These are phyloP conservation scores for Metschnikowia lunata DNA, from an alignment of 805 yeast genomes.

Conservation along the genomic window DNA sequence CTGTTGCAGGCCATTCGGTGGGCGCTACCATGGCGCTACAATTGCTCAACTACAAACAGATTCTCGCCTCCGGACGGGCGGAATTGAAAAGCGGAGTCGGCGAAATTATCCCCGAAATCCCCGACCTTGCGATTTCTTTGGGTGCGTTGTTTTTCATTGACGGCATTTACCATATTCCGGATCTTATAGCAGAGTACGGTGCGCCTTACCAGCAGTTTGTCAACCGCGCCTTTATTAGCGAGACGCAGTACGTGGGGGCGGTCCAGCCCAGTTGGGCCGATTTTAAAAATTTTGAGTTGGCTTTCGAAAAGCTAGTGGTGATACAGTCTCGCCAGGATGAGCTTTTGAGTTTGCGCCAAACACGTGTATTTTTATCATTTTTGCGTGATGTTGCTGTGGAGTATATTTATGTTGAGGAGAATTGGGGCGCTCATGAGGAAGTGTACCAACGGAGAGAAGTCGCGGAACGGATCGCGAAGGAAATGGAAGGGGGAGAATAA, in stretches of 20 bases:
- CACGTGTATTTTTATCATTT: constrained; percentile 34
- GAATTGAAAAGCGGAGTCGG: neutral
- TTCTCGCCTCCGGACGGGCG: constrained; percentile 16
- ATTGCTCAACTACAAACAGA: constrained; percentile 28
- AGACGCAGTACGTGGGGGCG: constrained; percentile 20
- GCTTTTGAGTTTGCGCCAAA: constrained; percentile 50
- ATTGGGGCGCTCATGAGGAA: constrained; percentile 63
- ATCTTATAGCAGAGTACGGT: constrained; percentile 58
- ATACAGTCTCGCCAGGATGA: constrained; percentile 69
- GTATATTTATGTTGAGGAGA: constrained; percentile 18
- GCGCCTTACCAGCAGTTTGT: constrained; percentile 50
- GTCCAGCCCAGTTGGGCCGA: constrained; percentile 21
- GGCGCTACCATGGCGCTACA: constrained; percentile 70
- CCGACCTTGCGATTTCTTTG: neutral
- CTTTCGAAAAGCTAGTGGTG: constrained; percentile 28
- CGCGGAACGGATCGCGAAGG: constrained; percentile 14
- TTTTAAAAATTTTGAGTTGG: constrained; percentile 1
- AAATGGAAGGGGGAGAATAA: no score
- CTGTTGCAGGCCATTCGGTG: constrained; percentile 68
- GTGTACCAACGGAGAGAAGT: constrained; percentile 47
- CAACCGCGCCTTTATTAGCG: constrained; percentile 46
- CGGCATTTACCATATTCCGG: constrained; percentile 60
- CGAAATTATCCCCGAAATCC: neutral
- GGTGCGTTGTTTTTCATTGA: constrained; percentile 45
- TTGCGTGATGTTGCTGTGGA: constrained; percentile 20